Base-by-base conservation (phyloP, 176 grass and related monocot species). In the Aegilops speltoides region DNA sequence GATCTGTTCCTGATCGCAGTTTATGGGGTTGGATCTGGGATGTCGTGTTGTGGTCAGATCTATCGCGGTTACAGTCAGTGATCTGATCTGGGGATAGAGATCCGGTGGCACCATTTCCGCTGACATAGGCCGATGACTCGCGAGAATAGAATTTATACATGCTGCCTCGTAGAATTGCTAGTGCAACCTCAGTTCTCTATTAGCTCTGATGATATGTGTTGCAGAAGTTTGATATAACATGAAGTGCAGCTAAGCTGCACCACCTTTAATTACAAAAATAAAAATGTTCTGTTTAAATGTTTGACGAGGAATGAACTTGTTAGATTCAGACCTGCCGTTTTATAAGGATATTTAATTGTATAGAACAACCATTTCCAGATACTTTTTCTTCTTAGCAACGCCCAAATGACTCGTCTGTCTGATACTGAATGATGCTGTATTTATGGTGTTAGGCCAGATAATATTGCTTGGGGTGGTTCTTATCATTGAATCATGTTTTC, bases 11-110 rank as follows among this genome's bases (percentile, higher is more conserved):
- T 77, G 25, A 8, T 61, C 65, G 36, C 19, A 38, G 20, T 10
- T 10, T 15, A 1, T 40, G 16, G 40, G 41, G 84, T 57, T 85
- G 78, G 86, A 91, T 91, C 78, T 88, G 82, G 38, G 50, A 38
- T 54, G 50, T 37, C 23, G 29, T 3, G 17, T 1, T 11, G 62
- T 10, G 7, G 3, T 24, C 40, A 77, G 85, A 88, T 91, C 82
- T 85, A 5, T 48, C 32, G 25, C 43, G 10, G 56, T 50, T 82
- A 40, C 32, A 37, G n/a, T 76, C 5, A 46, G 26, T 84, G 40
- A 11, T 62, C 15, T 63, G 81, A 23, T 84, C 68, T n/a, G 15
- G 43, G 19, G 36, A 76, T 76, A 69, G 60, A 69, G 60, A 86
- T 82, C 71, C 11, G 37, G 3, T 65, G 75, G 75, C 62, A 16